Conservation (phyloP, 2,329 filamentous ascomycete genomes). For the Neoscytalidium dimidiatum region DNA sequence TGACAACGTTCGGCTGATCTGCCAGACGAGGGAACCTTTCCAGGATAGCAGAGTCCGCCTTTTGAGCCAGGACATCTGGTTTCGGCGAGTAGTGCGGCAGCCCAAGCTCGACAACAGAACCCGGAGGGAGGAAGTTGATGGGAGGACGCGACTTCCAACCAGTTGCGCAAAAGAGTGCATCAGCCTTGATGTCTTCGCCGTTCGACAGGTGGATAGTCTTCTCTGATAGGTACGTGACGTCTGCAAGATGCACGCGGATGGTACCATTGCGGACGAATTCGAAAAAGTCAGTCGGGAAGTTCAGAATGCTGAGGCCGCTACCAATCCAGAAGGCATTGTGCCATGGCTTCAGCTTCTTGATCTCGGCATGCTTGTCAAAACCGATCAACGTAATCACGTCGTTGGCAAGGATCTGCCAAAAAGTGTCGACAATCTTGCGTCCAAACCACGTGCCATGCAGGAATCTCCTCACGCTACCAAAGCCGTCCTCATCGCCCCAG, state of each 20-base stretch:
- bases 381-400: conserved; percentile 47
- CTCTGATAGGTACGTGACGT: conserved; percentile 52
- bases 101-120: conserved; percentile 29
- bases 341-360: conserved; percentile 46
- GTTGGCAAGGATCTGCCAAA: conserved; percentile 57
- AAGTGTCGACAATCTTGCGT: conserved; percentile 55
- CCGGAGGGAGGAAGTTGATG: conserved; percentile 47
- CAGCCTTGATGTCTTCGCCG: conserved; percentile 46
- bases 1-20: conserved; percentile 45
- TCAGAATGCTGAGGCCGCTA: conserved; percentile 60
- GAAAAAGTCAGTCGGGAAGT: conserved; percentile 61
- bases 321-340: conserved; percentile 54
- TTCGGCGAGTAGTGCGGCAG: conserved; percentile 24
- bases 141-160: conserved; percentile 58
- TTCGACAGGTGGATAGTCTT: conserved; percentile 51
- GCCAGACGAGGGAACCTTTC: conserved; percentile 55
- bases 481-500: conserved; percentile 68
- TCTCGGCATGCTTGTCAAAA: conserved; percentile 46
- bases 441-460: conserved; percentile 61
- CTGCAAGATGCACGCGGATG: conserved; percentile 58
- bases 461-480: conserved; percentile 54
- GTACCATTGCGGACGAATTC: conserved; percentile 55
- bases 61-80: neutral
- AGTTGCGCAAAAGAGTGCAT: conserved; percentile 56
- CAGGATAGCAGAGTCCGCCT: conserved; percentile 56